Percentiles rank a stretch among this genome's conserved stretches.
Evolutionary conservation across 2,329 filamentous ascomycete genomes (phyloP).

Genomic region (Huntiella decipiens): DNA sequence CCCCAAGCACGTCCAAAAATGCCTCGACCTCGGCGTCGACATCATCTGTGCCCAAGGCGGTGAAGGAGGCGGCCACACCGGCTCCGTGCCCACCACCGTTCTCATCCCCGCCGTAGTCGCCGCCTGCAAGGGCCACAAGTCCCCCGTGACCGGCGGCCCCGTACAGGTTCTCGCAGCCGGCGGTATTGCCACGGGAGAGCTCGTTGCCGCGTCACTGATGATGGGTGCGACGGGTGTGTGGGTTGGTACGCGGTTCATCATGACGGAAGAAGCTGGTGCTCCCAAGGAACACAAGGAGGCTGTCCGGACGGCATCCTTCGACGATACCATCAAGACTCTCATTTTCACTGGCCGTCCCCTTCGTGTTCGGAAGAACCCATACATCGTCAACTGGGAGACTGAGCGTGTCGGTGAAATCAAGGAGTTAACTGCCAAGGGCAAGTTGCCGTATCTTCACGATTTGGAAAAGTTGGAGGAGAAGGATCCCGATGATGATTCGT

Average conservation of each 20-base stretch:
- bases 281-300: conserved; percentile 90
- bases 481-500: conserved; percentile 58
- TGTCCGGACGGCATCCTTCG: conserved; percentile 74
- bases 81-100: conserved; percentile 77
- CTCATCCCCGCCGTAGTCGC: conserved; percentile 86
- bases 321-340: conserved; percentile 91
- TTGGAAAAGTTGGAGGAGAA: conserved; percentile 60
- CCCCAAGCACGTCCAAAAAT: conserved; percentile 97
- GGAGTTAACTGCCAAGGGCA: conserved; percentile 70
- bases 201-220: conserved; percentile 76
- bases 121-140: conserved; percentile 61
- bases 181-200: conserved; percentile 83
- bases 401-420: conserved; percentile 83
- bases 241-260: conserved; percentile 91
- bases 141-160: conserved; percentile 66
- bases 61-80: conserved; percentile 91
- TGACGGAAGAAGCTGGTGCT: conserved; percentile 84
- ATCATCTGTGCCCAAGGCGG: conserved; percentile 97
- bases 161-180: conserved; percentile 89
- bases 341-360: conserved; percentile 96
- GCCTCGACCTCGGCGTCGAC: conserved; percentile 76
- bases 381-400: conserved; percentile 91
- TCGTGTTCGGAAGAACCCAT: conserved; percentile 80
- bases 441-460: conserved; percentile 86
- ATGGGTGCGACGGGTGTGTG: conserved; percentile 84